Evolutionary conservation across 805 yeast species (phyloP).

Genomic region (Myxozyma mucilagina): DNA sequence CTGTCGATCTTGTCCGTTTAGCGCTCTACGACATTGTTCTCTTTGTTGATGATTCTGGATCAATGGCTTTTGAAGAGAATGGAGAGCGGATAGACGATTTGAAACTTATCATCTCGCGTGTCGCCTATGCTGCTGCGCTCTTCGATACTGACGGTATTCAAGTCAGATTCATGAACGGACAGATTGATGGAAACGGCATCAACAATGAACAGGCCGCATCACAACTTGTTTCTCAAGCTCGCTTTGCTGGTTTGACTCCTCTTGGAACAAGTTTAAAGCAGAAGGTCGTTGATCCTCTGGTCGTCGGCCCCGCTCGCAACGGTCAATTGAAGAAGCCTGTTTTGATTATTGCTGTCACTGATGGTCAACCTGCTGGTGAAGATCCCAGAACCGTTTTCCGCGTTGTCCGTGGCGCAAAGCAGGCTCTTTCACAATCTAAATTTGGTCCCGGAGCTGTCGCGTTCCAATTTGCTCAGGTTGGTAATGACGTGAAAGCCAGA

Average conservation of each 20-base stretch:
- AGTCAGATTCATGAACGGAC: constrained; percentile 39
- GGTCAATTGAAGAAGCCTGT: constrained; percentile 37
- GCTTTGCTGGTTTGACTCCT: constrained; percentile 38
- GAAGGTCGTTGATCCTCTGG: constrained; percentile 38
- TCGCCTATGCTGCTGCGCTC: constrained; percentile 38
- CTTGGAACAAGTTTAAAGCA: constrained; percentile 34
- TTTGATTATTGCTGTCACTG: constrained; percentile 38
- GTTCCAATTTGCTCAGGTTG: constrained; percentile 41
- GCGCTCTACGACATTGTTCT: constrained; percentile 39
- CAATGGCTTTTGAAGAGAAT: constrained; percentile 40
- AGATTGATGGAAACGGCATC: constrained; percentile 34
- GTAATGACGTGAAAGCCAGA: constrained; percentile 38
- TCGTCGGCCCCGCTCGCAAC: constrained; percentile 33
- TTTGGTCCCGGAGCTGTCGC: constrained; percentile 39
- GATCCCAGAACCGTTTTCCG: constrained; percentile 31
- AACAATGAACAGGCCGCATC: constrained; percentile 34
- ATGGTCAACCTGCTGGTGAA: constrained; percentile 41
- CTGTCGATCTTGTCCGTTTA: constrained; percentile 37
- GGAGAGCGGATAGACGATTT: constrained; percentile 40
- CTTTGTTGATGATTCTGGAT: constrained; percentile 40
- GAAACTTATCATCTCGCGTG: constrained; percentile 36
- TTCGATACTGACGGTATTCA: constrained; percentile 39
- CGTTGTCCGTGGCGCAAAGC: constrained; percentile 35
- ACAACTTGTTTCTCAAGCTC: constrained; percentile 31
- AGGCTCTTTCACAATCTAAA: constrained; percentile 29